These are phyloP conservation scores for Leishmania turanica DNA, from an alignment of 208 protist species.

Conservation along the genomic window DNA sequence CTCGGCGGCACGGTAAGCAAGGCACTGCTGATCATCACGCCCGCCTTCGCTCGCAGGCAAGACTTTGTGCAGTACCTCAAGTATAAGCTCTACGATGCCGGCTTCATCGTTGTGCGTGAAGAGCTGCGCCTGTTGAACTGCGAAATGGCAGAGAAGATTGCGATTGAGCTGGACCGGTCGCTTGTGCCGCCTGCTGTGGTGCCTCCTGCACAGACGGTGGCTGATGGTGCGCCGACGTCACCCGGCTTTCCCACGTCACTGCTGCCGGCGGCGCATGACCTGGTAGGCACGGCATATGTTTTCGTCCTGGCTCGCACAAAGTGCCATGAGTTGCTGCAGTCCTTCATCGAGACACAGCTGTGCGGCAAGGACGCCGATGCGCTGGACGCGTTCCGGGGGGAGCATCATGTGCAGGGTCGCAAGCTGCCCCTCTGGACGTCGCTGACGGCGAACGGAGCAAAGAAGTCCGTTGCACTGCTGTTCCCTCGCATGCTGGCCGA, in stretches of 20 bases:
- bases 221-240: slow-evolving; percentile 2
- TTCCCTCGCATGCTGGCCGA: slow-evolving; percentile 83
- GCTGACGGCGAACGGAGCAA: slow-evolving; percentile 39
- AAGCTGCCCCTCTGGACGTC: slow-evolving; percentile 37
- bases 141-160: slow-evolving; percentile 72
- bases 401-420: slow-evolving; percentile 26
- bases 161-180: slow-evolving; percentile 45
- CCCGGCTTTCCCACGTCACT: slow-evolving; percentile 26
- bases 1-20: slow-evolving; percentile 74
- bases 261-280: slow-evolving; percentile 30
- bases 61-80: slow-evolving; percentile 81
- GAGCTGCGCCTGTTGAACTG: slow-evolving; percentile 80
- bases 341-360: slow-evolving; percentile 49
- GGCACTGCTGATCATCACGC: slow-evolving; percentile 60
- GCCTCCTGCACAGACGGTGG: background rate
- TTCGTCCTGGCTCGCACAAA: slow-evolving; percentile 75
- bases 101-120: slow-evolving; percentile 85
- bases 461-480: slow-evolving; percentile 61
- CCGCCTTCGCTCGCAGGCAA: slow-evolving; percentile 50
- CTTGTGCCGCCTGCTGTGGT: slow-evolving; percentile 5
- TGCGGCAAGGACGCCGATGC: slow-evolving; percentile 47
- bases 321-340: slow-evolving; percentile 61
- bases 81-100: slow-evolving; percentile 79
- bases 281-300: slow-evolving; percentile 72
- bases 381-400: slow-evolving; percentile 17